These are phyloP conservation scores for Canavalia ensiformis DNA, from an alignment of 306 rosid genomes.

Conservation along the genomic window DNA sequence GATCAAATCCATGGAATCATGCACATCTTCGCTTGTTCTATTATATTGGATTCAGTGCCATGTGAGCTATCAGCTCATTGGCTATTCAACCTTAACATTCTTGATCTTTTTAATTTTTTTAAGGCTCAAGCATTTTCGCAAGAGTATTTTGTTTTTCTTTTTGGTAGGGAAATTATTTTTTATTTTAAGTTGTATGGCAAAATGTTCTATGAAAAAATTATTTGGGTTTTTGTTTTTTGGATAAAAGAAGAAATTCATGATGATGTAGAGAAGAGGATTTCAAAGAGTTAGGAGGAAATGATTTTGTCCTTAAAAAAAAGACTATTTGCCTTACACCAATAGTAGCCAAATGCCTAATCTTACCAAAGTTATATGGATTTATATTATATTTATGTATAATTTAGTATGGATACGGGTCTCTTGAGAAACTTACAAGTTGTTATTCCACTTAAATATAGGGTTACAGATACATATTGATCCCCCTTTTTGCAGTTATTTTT, in stretches of 20 bases:
- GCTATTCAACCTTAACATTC: not conserved
- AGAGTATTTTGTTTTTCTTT: not conserved
- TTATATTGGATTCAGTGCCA: not conserved
- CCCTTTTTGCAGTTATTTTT: not conserved
- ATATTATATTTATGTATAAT: slow-evolving; percentile 10
- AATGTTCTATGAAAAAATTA: not conserved
- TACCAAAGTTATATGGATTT: slow-evolving; percentile 33
- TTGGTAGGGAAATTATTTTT: not conserved
- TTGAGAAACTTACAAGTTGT: slow-evolving; percentile 21
- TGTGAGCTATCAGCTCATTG: not conserved
- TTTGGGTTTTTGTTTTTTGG: not conserved
- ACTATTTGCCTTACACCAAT: not conserved
- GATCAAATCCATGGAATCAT: slow-evolving; percentile 5
- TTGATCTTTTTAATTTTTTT: not conserved
- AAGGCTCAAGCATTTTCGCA: not conserved
- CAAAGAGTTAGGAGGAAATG: not conserved
- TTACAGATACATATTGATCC: slow-evolving; percentile 4
- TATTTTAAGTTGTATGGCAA: not conserved
- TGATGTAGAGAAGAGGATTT: slow-evolving; percentile 15
- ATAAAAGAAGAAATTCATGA: not conserved
- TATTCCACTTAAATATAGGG: slow-evolving; percentile 25
- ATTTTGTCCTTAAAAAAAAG: not conserved
- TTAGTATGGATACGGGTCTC: not conserved
- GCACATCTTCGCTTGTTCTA: slow-evolving; percentile 1
- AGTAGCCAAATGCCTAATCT: slow-evolving; percentile 5